A percentile compares a stretch with the other conserved stretches of the same genome.
Evolutionary conservation across 305 asterid species (phyloP).

Genomic region (Fraxinus nigra): DNA sequence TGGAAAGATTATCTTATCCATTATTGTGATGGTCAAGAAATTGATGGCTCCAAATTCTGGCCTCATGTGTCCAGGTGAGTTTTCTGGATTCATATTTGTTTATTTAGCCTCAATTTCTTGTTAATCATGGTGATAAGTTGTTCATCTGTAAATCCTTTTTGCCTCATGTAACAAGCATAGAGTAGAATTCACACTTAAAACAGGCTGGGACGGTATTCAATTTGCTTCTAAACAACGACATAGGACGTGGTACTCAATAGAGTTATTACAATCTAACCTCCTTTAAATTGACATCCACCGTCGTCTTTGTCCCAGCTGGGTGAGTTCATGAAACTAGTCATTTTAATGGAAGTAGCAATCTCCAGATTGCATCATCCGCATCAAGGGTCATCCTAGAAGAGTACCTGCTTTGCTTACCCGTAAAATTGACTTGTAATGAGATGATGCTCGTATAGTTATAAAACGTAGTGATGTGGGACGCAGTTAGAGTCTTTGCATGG

Average conservation of each 20-base stretch:
- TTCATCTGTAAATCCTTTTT: neutral
- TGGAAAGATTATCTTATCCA: conserved; percentile 56
- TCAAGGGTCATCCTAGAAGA: neutral
- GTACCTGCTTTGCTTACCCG: neutral
- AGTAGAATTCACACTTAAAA: neutral
- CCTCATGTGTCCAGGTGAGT: conserved; percentile 41
- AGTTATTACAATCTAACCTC: neutral
- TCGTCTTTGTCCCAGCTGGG: neutral
- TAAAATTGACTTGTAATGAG: neutral
- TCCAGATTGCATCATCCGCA: neutral
- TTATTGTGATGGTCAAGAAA: conserved; percentile 21
- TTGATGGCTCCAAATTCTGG: conserved; percentile 30
- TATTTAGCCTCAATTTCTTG: neutral
- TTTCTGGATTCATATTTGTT: neutral
- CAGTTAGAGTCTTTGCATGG: neutral
- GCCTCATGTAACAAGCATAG: neutral
- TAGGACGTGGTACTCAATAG: neutral
- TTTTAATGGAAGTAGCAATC: neutral
- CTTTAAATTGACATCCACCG: neutral
- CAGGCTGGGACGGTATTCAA: neutral
- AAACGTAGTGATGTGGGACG: neutral
- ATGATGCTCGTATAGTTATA: neutral
- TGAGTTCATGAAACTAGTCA: neutral
- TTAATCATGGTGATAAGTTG: neutral
- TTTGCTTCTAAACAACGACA: neutral